A percentile compares a stretch with the other conserved stretches of the same genome.
Conservation (phyloP, 345 rosid genomes). For the Sapria himalayana region DNA sequence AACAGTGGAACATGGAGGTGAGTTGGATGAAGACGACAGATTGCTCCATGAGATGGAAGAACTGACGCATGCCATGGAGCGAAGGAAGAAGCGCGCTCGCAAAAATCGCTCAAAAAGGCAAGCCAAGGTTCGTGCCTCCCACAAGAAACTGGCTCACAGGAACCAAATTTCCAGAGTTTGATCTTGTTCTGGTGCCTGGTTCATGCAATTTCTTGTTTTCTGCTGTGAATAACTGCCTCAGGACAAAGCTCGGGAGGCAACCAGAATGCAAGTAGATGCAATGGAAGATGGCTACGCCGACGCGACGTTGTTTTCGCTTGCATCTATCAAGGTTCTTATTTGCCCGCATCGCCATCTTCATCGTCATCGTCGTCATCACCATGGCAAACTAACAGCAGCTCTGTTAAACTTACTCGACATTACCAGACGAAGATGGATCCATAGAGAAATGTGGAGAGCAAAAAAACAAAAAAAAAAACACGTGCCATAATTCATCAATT, state of each 20-base stretch:
- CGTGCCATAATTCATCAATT: no score
- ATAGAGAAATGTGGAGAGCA: no score
- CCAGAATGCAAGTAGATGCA: slow-evolving; percentile 58
- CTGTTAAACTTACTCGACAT: no score
- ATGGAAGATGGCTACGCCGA: slow-evolving; percentile 68
- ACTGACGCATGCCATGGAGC: slow-evolving; percentile 47
- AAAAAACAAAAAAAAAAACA: no score
- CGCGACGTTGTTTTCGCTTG: slow-evolving; percentile 67
- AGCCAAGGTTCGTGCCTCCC: slow-evolving; percentile 44
- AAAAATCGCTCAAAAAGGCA: slow-evolving; percentile 54
- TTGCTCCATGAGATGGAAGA: slow-evolving; percentile 91
- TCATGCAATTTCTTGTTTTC: slow-evolving; percentile 5
- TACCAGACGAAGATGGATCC: no score
- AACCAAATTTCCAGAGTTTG: no score
- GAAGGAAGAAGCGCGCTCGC: slow-evolving; percentile 58
- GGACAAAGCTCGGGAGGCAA: slow-evolving; percentile 75
- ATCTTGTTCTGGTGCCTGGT: no score
- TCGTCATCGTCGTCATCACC: no score
- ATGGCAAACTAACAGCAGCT: no score
- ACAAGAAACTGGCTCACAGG: no score
- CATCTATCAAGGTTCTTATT: slow-evolving; percentile 94
- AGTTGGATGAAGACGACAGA: slow-evolving; percentile 61
- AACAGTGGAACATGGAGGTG: slow-evolving; percentile 19
- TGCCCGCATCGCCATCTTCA: no score
- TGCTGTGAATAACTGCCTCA: slow-evolving; percentile 12